phyloP scores from a whole-genome alignment of 1,284 basidiomycete genomes.

The Marasmius tenuissimus region DNA sequence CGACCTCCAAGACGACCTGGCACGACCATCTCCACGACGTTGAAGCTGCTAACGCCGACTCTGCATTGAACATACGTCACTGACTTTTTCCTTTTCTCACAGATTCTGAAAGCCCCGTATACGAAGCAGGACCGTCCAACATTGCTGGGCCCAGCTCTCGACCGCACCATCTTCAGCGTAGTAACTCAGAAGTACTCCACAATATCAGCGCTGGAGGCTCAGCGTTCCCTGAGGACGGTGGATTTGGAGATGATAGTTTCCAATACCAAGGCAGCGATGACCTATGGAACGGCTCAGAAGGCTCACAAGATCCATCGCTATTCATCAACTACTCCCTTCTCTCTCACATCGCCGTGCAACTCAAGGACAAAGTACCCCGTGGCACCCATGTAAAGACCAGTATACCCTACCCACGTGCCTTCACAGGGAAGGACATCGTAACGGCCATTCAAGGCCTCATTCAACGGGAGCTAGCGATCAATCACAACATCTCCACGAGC shows the following conservation, averaged over 20 bases:
- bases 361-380: conserved; percentile 84
- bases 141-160: neutral
- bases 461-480: conserved; percentile 65
- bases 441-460: conserved; percentile 83
- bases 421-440: conserved; percentile 91
- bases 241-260: conserved; percentile 13
- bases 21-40: neutral
- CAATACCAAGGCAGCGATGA: conserved; percentile 39
- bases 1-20: neutral
- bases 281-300: conserved; percentile 67
- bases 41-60: neutral
- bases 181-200: conserved; percentile 11
- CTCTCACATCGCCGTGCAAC: conserved; percentile 84
- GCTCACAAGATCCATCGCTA: conserved; percentile 73
- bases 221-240: neutral
- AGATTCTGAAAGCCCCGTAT: neutral
- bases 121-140: neutral
- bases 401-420: conserved; percentile 83
- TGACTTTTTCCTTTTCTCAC: too few relatives aligned
- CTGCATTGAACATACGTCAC: neutral
- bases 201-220: conserved; percentile 10
- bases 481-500: conserved; percentile 66
- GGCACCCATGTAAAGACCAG: conserved; percentile 89
- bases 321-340: conserved; percentile 88
- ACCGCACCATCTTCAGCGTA: neutral